These are phyloP conservation scores for Mortierella alpina DNA, from an alignment of 192 early-diverging fungal genomes.

Conservation along the genomic window DNA sequence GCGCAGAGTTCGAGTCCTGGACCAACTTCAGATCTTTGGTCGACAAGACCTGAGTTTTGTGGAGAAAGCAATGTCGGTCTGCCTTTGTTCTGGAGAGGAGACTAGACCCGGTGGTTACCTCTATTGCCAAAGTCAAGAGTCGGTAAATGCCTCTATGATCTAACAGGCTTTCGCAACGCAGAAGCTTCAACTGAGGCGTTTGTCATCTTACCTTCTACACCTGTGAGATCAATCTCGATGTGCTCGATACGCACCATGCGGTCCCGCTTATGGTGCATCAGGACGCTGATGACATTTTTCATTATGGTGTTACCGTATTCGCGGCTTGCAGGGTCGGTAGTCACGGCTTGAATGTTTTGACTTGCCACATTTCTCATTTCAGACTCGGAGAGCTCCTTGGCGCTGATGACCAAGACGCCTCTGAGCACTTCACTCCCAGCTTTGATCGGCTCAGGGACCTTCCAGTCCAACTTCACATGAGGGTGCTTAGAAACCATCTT, in stretches of 20 bases:
- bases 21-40: constrained; percentile 31
- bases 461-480: constrained; percentile 39
- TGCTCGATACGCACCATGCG: constrained; percentile 17
- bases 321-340: neutral
- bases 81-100: constrained; percentile 28
- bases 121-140: neutral
- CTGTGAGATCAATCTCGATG: constrained; percentile 42
- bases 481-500: constrained; percentile 38
- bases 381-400: constrained; percentile 16
- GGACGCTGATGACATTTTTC: neutral
- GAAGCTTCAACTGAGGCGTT: too few species aligned
- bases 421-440: constrained; percentile 33
- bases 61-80: constrained; percentile 41
- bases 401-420: constrained; percentile 33
- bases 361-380: constrained; percentile 9
- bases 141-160: neutral
- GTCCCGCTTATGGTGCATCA: constrained; percentile 5
- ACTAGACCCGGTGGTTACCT: constrained; percentile 30
- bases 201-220: constrained; percentile 29
- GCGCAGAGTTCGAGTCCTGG: neutral
- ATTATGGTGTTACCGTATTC: neutral
- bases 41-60: constrained; percentile 27
- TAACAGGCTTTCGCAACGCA: neutral
- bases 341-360: neutral
- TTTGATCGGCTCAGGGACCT: constrained; percentile 44